Base-by-base conservation (phyloP, 495 filamentous ascomycete species). In the Xylaria bambusicola region DNA sequence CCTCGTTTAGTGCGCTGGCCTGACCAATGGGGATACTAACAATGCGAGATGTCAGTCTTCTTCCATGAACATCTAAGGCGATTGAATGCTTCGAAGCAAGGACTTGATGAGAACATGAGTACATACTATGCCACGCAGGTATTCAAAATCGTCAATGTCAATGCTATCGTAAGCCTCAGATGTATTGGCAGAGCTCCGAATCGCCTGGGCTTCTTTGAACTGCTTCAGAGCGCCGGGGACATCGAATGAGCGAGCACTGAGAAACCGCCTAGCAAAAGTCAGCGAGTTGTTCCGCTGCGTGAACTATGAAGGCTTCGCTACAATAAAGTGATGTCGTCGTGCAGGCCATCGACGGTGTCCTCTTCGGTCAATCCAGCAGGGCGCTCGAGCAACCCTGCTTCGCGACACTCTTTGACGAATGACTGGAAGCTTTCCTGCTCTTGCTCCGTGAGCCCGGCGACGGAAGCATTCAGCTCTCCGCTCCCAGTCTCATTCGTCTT, bases 191-290 rank as follows among this genome's bases (percentile, higher is more conserved):
- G 53, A 35, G 42, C 8, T 27, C 15, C 53, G 27, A 6, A 56
- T 56, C 9, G 53, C 29, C 12, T 38, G 53, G 23, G 53, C 53
- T 38, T 56, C 53, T n/a, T 56, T 35, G 13, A 56, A 56, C 15
- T 56, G 53, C 13, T 6, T 20, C 8, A 56, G 20, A 3, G 41
- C 27, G 8, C 53, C 53, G 6, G 53, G 29, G 1, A 56, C 42
- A 20, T 56, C 53, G 31, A 56, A 56, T 18, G 42, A 41, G 42
- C 53, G 53, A 36, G 29, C 53, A 42, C 13, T 18, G 42, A 56
- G 42, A 27, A 56, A 56, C 31, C 53, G 21, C 41, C 53, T 56
- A n/a, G n/a, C n/a, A n/a, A n/a, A n/a, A n/a, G n/a, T n/a, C n/a
- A n/a, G n/a, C n/a, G n/a, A n/a, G n/a, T n/a, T n/a, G n/a, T n/a